Evolutionary conservation across 805 yeast genomes (phyloP), one percentile per base, ranked within the genome.

Genomic region (Candida insectorum): DNA sequence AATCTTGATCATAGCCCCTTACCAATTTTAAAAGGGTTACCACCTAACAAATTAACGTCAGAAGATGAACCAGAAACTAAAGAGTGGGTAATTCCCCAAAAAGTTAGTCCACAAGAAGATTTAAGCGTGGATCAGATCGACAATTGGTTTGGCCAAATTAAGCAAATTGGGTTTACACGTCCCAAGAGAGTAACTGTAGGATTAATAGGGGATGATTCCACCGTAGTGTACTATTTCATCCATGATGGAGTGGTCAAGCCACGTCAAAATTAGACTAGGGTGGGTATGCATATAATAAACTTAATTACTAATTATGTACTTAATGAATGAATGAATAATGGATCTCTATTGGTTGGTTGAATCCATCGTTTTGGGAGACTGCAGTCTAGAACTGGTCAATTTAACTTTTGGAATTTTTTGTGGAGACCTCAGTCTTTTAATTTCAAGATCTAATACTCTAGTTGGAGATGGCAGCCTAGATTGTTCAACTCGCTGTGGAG

Each of bases 191-290:
- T 83, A 3, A 59, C 79, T 0, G 41, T 77, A 19, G 88, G 75
- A 0, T 60, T 82, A 6, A 69, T 74, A 2, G 78, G 74, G 44
- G 71, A 71, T 35, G 93, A 83, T 51, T 81, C 86, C 2, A 79
- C 88, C 0, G 67, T 80, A 13, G 81, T 81, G n/a, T 83, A 77
- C 45, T 82, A 83, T 52, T 73, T 75, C 51, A 65, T 79, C 12
- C 76, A 80, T 51, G 77, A 76, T 45, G 89, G 89, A 4, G 56
- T 81, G 7, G 75, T 69, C 21, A 76, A 76, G 51, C 89, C 89
- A 1, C 67, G 73, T 37, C 75, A 72, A 47, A 75, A 75, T 41
- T 77, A 45, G 51, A 9, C 5, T 12, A n/a, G n/a, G n/a, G n/a
- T n/a, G n/a, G n/a, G n/a, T n/a, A n/a, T n/a, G n/a, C n/a, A n/a